A percentile compares a stretch with the other conserved stretches of the same genome.
phyloP scores from a whole-genome alignment of 2,329 filamentous ascomycete genomes.

The Talaromyces sp. region DNA sequence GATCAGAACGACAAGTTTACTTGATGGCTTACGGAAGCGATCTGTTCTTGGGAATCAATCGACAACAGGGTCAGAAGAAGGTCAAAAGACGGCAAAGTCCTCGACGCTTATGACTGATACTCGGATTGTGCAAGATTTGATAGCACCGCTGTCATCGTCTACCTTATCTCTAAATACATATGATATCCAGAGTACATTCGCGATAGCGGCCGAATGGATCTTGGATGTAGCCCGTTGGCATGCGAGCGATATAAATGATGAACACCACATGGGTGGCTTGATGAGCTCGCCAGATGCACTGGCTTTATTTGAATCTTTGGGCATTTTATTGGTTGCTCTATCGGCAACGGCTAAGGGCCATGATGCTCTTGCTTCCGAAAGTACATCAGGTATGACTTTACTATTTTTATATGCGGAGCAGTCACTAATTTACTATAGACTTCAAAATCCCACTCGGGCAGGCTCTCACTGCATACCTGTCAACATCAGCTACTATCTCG shows the following conservation, averaged over 20 bases:
- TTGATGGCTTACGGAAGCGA: constrained; percentile 35
- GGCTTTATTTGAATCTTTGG: constrained; percentile 44
- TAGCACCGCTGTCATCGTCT: constrained; percentile 40
- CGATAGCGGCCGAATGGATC: constrained; percentile 41
- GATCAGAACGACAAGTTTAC: constrained; percentile 35
- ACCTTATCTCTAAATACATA: constrained; percentile 30
- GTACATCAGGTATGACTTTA: constrained; percentile 33
- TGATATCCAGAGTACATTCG: constrained; percentile 36
- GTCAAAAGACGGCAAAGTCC: constrained; percentile 17
- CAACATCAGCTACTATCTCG: constrained; percentile 42
- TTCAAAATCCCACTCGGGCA: constrained; percentile 40
- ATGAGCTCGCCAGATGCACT: constrained; percentile 39
- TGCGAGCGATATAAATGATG: constrained; percentile 28
- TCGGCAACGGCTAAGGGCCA: constrained; percentile 38
- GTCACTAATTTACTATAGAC: constrained; percentile 25
- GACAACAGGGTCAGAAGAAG: constrained; percentile 12
- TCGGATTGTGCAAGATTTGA: constrained; percentile 43
- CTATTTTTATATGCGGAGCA: not conserved
- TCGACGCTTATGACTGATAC: constrained; percentile 45
- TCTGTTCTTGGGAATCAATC: constrained; percentile 35
- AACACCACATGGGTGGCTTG: constrained; percentile 31
- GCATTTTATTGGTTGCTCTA: constrained; percentile 42
- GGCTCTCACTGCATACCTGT: constrained; percentile 41
- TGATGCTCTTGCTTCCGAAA: constrained; percentile 36
- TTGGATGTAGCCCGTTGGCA: constrained; percentile 38